Evolutionary conservation across 345 rosid genomes (phyloP), one percentile per base, ranked within the genome.

Genomic region (Laguncularia racemosa): DNA sequence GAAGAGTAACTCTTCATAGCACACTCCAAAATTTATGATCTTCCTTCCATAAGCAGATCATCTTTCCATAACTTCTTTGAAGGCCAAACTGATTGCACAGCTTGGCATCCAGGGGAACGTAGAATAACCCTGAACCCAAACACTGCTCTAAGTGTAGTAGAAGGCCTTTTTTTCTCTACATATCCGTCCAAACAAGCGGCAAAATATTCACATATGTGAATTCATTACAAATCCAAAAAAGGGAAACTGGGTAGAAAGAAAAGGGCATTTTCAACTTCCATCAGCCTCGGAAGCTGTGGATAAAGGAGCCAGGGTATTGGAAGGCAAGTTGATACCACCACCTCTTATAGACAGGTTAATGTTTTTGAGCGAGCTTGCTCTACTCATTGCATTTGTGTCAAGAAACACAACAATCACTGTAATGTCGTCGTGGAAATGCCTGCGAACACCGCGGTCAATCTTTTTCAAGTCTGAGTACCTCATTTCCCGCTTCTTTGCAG

Each of bases 161-260:
- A 23, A 23, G 4, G 26, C 2, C 26, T 4, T 4, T 23, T 23
- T 23, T 23, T 4, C 26, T 23, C 26, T 23, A 23, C 26, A 23
- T 23, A 23, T 23, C 4, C 4, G 12, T n/a, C 18, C n/a, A 1
- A 3, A 28, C 10, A 12, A 16, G 40, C n/a, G 17, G 57, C 57
- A 53, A 28, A 53, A 10, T 53, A n/a, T 28, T 28, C 17, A 23
- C 56, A 16, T 13, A 53, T 16, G 56, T 53, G 40, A 28, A 17
- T 16, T 53, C 19, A 83, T 80, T 77, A 23, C 26, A 23, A 23
- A 23, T 82, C 75, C 81, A 79, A 56, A 50, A 19, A 57, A 4
- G 26, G 26, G 4, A 23, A 23, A 2, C 4, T 2, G 4, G 4
- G 4, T 2, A 23, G 2, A 23, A 2, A 23, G 4, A 4, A 23